Percentiles rank a stretch among this genome's conserved stretches.
Evolutionary conservation across 2,329 filamentous ascomycete genomes (phyloP).

Genomic region (Clonostachys solani): DNA sequence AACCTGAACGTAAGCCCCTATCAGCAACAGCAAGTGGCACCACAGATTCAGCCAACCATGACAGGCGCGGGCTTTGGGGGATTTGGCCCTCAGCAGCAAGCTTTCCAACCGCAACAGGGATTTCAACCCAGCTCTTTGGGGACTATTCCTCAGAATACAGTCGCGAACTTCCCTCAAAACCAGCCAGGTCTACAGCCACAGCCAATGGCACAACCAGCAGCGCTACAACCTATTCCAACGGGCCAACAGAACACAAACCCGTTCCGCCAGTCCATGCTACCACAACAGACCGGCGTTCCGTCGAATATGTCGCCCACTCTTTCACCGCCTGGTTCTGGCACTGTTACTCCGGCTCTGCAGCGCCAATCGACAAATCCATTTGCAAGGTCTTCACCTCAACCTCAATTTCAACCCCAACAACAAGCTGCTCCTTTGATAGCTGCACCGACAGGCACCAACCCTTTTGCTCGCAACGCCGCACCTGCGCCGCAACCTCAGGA

Average conservation of each 20-base stretch:
- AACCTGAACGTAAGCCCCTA: conserved; percentile 2
- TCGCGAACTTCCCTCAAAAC: conserved; percentile 35
- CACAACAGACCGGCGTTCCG: conserved; percentile 44
- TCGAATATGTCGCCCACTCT: background rate
- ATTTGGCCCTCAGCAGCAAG: conserved; percentile 58
- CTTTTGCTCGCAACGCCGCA: conserved; percentile 45
- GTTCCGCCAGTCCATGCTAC: conserved; percentile 87
- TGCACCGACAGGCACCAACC: conserved; percentile 53
- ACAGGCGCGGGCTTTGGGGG: conserved; percentile 81
- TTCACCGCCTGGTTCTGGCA: conserved; percentile 31
- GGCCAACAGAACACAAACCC: conserved; percentile 73
- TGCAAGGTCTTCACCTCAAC: conserved; percentile 54
- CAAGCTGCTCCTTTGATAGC: conserved; percentile 37
- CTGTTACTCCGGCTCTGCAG: conserved; percentile 29
- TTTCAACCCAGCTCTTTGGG: conserved; percentile 50
- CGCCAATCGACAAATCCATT: conserved; percentile 85
- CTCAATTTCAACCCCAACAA: conserved; percentile 33
- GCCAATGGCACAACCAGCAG: conserved; percentile 30
- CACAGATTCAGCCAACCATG: conserved; percentile 39
- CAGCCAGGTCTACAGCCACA: conserved; percentile 8
- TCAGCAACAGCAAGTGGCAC: conserved; percentile 14
- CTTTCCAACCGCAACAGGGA: conserved; percentile 16
- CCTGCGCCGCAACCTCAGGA: conserved; percentile 17
- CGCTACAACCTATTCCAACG: conserved; percentile 36
- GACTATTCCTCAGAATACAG: conserved; percentile 54